Percentiles rank a stretch among this genome's conserved stretches.
These are phyloP conservation scores for Aspergillus sp. DNA, from an alignment of 2,329 filamentous ascomycete species.

Conservation along the genomic window DNA sequence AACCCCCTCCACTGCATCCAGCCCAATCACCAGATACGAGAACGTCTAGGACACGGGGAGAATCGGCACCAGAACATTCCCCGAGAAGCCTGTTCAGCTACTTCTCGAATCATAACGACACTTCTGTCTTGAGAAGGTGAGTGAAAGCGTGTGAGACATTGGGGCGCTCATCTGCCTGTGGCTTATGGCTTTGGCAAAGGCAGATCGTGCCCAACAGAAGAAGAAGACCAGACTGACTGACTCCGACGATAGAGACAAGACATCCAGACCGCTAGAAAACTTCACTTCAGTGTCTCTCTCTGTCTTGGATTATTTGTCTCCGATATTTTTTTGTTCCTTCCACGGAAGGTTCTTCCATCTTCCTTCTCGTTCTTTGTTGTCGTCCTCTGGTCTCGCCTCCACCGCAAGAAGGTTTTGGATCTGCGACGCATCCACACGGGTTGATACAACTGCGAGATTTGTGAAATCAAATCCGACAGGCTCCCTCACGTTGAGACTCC, in stretches of 20 bases:
- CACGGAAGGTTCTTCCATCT: not conserved
- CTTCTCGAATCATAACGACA: constrained; percentile 12
- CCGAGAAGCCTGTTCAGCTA: constrained; percentile 1
- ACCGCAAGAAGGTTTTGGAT: not conserved
- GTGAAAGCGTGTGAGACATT: constrained; percentile 10
- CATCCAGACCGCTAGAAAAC: not conserved
- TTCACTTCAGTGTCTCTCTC: not conserved
- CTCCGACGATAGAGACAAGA: not conserved
- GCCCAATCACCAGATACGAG: not conserved
- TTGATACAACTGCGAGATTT: not conserved
- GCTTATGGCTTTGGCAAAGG: not conserved
- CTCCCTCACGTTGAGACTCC: not conserved
- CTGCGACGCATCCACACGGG: not conserved
- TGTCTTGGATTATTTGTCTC: not conserved
- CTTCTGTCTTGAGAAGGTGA: not conserved
- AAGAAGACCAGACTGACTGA: not conserved
- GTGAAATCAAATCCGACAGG: constrained; percentile 4
- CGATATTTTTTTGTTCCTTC: not conserved
- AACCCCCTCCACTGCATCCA: not conserved
- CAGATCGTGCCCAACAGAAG: not conserved
- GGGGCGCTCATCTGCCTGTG: not conserved
- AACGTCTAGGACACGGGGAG: not conserved
- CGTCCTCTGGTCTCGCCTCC: not conserved
- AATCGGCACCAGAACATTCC: constrained; percentile 1
- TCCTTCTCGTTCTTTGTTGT: not conserved